phyloP scores from a whole-genome alignment of 2,329 filamentous ascomycete species.

The Exophiala aquamarina region DNA sequence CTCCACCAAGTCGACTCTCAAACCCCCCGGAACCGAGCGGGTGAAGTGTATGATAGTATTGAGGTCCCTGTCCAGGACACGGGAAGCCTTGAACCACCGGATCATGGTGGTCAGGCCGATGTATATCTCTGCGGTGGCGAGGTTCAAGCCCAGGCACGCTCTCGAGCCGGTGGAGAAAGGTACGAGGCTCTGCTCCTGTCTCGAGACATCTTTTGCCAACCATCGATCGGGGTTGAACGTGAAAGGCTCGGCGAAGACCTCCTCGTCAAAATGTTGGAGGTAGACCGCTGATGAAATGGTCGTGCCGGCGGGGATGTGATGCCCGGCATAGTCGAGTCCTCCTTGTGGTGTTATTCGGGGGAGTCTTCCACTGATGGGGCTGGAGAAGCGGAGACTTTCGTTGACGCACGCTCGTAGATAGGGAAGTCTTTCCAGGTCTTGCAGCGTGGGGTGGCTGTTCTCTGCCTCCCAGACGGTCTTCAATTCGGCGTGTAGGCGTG shows the following conservation, averaged over 20 bases:
- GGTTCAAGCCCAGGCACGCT: constrained; percentile 23
- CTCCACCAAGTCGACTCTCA: not conserved
- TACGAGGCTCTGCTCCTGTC: constrained; percentile 17
- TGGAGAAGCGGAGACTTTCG: not conserved
- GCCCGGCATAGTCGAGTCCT: constrained; percentile 32
- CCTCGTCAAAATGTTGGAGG: constrained; percentile 33
- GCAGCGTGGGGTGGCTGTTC: not conserved
- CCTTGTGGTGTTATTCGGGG: not conserved
- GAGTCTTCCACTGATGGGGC: not conserved
- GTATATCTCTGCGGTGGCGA: constrained; percentile 25
- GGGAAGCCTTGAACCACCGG: constrained; percentile 8
- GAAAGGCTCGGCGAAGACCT: constrained; percentile 29
- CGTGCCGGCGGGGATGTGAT: constrained; percentile 35
- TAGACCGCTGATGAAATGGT: constrained; percentile 41
- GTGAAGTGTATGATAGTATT: too few species aligned
- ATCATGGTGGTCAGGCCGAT: constrained; percentile 21
- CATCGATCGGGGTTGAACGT: constrained; percentile 31
- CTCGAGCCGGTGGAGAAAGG: constrained; percentile 22
- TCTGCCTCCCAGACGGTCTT: not conserved
- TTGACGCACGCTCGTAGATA: constrained; percentile 45
- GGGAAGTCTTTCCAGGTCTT: constrained; percentile 31
- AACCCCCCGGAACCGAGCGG: not conserved
- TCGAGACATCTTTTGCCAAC: constrained; percentile 19
- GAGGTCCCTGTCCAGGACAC: not conserved
- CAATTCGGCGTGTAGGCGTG: not conserved